These are phyloP conservation scores for Alternaria novae-zelandiae DNA, from an alignment of 2,329 filamentous ascomycete genomes.

Conservation along the genomic window DNA sequence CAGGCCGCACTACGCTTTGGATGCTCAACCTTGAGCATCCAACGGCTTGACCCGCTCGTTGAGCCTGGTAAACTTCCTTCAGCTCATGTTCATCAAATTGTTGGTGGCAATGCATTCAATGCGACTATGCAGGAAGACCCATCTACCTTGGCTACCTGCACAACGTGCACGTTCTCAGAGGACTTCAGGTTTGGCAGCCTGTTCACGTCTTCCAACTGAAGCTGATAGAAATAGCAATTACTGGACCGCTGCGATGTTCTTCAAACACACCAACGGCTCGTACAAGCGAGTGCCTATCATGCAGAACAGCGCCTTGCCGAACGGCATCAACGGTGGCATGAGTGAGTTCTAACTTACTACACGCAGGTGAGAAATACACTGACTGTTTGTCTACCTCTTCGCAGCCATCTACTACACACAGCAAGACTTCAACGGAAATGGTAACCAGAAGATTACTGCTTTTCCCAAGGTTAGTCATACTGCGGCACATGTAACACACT, in stretches of 20 bases:
- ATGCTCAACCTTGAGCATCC: slow-evolving; percentile 30
- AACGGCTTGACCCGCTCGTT: slow-evolving; percentile 37
- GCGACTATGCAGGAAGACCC: slow-evolving; percentile 23
- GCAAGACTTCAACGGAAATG: slow-evolving; percentile 43
- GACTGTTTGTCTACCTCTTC: neutral
- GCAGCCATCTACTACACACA: slow-evolving; percentile 39
- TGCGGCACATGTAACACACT: too few species aligned
- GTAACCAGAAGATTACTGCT: slow-evolving; percentile 30
- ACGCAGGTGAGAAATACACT: neutral
- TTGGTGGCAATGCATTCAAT: slow-evolving; percentile 31
- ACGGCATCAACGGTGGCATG: slow-evolving; percentile 41
- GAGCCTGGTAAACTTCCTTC: slow-evolving; percentile 26
- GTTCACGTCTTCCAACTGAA: neutral
- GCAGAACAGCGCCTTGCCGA: slow-evolving; percentile 18
- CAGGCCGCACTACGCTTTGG: slow-evolving; percentile 34
- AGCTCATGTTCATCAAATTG: slow-evolving; percentile 29
- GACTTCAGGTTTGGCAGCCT: slow-evolving; percentile 18
- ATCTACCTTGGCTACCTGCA: slow-evolving; percentile 15
- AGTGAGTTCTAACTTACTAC: neutral
- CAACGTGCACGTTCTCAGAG: slow-evolving; percentile 25
- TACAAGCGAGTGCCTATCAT: slow-evolving; percentile 35
- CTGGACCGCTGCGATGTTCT: slow-evolving; percentile 42
- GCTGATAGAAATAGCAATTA: slow-evolving; percentile 24
- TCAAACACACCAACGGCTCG: slow-evolving; percentile 34
- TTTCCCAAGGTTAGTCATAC: slow-evolving; percentile 31